phyloP scores from a whole-genome alignment of 177 flowering plant genomes.

The Telopea speciosissima region DNA sequence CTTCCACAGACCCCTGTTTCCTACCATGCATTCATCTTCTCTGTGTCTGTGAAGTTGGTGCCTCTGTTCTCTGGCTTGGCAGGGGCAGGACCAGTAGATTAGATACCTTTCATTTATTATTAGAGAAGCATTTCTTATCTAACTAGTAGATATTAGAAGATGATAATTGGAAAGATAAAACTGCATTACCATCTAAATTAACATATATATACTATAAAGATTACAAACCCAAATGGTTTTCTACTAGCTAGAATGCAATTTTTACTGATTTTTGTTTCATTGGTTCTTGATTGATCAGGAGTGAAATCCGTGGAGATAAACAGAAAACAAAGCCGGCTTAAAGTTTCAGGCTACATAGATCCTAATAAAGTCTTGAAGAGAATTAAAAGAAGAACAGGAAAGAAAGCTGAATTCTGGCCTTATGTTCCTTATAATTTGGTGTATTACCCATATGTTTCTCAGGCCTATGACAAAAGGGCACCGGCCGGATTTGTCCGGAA shows the following conservation, averaged over 20 bases:
- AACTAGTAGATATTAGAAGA: background rate
- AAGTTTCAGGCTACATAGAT: conserved; percentile 56
- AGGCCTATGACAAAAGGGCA: conserved; percentile 72
- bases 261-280: background rate
- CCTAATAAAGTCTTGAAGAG: conserved; percentile 71
- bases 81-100: background rate
- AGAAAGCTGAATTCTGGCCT: conserved; percentile 87
- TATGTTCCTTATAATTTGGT: conserved; percentile 65
- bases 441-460: conserved; percentile 46
- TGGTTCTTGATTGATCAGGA: conserved; percentile 27
- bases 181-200: background rate
- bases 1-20: too few relatives aligned
- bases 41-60: background rate
- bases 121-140: background rate
- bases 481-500: conserved; percentile 65
- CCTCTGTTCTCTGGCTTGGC: too few relatives aligned
- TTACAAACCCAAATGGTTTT: background rate
- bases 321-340: conserved; percentile 56
- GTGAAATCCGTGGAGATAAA: conserved; percentile 60
- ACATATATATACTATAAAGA: too few relatives aligned
- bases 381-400: conserved; percentile 66
- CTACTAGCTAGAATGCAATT: background rate
- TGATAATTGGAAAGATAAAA: too few relatives aligned
- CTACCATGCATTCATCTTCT: background rate
- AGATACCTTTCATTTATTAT: background rate